These are phyloP conservation scores for Sphagnum tenellum DNA, from an alignment of 225 moss, liverwort and hornwort genomes.

Conservation along the genomic window DNA sequence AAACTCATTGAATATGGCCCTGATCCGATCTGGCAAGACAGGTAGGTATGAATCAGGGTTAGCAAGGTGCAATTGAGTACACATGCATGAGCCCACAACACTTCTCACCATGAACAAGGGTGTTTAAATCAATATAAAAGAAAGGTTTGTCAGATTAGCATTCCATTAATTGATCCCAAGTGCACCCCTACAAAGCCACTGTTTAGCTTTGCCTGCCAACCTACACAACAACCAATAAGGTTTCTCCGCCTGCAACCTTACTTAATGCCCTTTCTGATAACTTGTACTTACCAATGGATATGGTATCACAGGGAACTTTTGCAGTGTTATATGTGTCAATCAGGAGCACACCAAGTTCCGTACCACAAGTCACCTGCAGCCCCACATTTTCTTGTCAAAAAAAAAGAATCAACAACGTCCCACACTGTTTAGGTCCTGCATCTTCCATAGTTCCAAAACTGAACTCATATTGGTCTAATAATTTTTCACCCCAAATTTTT, in stretches of 20 bases:
- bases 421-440: not conserved
- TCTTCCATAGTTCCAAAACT: not conserved
- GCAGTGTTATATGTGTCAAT: conserved; percentile 70
- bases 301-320: conserved; percentile 51
- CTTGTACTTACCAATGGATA: conserved; percentile 49
- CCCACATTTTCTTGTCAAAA: not conserved
- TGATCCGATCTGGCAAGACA: conserved; percentile 53
- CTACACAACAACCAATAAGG: no score
- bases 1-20: conserved; percentile 56
- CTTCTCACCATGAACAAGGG: no score
- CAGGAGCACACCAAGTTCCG: conserved; percentile 84
- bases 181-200: no score
- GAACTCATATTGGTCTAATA: not conserved
- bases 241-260: not conserved
- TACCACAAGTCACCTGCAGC: conserved; percentile 90
- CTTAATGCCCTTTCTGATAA: not conserved
- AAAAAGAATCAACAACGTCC: not conserved
- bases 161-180: no score
- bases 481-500: no score
- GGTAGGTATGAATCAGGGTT: no score
- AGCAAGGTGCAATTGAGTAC: not conserved
- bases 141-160: no score
- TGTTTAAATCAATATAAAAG: no score
- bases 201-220: no score
- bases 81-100: not conserved